Evolutionary conservation across 2,329 filamentous ascomycete genomes (phyloP).

Genomic region (Zalaria sp.): DNA sequence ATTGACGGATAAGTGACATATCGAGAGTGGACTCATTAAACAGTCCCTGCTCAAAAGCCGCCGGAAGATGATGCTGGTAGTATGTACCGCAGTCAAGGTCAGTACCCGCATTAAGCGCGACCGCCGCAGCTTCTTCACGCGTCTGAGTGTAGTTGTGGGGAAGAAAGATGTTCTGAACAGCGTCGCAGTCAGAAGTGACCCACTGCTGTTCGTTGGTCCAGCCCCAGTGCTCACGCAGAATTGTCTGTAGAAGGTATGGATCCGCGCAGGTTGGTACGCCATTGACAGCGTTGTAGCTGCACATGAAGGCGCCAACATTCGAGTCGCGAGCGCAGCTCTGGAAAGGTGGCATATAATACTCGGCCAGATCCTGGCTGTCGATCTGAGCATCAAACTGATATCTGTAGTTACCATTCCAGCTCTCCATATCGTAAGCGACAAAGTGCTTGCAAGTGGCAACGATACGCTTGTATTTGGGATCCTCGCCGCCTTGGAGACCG

Average conservation of each 20-base stretch:
- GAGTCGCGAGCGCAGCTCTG: conserved; percentile 33
- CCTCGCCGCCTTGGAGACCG: conserved; percentile 18
- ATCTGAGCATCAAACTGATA: conserved; percentile 44
- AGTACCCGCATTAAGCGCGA: conserved; percentile 35
- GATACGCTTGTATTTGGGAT: conserved; percentile 21
- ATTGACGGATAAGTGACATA: conserved; percentile 36
- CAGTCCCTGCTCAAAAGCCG: conserved; percentile 26
- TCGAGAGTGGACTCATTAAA: conserved; percentile 35
- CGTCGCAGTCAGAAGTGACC: conserved; percentile 52
- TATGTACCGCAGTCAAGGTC: conserved; percentile 40
- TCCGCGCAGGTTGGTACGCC: conserved; percentile 51
- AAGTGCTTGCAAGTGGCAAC: conserved; percentile 34
- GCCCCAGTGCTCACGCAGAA: conserved; percentile 52
- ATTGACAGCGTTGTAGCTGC: conserved; percentile 49
- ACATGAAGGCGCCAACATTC: conserved; percentile 37
- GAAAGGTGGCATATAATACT: conserved; percentile 56
- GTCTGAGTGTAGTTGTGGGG: conserved; percentile 30
- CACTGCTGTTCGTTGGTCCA: conserved; percentile 49
- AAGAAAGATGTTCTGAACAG: conserved; percentile 44
- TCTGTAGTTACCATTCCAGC: conserved; percentile 17
- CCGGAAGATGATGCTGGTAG: conserved; percentile 31
- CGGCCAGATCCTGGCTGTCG: conserved; percentile 46
- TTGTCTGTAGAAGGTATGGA: conserved; percentile 45
- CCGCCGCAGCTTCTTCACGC: conserved; percentile 31
- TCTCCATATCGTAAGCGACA: conserved; percentile 19